Evolutionary conservation across 2,329 filamentous ascomycete genomes (phyloP).

Genomic region (Talaromyces sp.): DNA sequence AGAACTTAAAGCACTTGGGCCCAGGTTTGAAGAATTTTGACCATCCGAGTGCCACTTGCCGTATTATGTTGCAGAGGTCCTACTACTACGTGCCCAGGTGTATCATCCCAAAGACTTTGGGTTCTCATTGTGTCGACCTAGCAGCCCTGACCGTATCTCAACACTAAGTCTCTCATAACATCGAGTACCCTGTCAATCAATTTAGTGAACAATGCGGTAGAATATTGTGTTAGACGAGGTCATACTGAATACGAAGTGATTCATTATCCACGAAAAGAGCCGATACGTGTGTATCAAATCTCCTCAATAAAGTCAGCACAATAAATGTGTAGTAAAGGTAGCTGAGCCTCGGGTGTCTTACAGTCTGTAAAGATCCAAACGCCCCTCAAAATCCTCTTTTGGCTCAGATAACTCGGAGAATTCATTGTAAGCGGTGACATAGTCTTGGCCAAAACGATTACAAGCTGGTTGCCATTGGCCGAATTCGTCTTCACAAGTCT

Average conservation of each 20-base stretch:
- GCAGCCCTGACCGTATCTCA: slow-evolving; percentile 27
- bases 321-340: too few species aligned
- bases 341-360: slow-evolving; percentile 18
- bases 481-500: slow-evolving; percentile 30
- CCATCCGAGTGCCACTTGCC: too few species aligned
- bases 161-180: slow-evolving; percentile 28
- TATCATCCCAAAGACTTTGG: too few species aligned
- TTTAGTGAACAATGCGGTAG: background rate
- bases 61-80: too few species aligned
- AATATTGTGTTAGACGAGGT: too few species aligned
- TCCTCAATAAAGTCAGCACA: slow-evolving; percentile 25
- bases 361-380: slow-evolving; percentile 32
- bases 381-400: slow-evolving; percentile 30
- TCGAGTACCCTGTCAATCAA: slow-evolving; percentile 22
- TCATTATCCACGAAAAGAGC: slow-evolving; percentile 33
- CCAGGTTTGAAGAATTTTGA: too few species aligned
- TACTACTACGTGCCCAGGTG: too few species aligned
- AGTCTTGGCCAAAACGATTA: slow-evolving; percentile 31
- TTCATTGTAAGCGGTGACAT: slow-evolving; percentile 29
- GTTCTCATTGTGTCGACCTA: too few species aligned
- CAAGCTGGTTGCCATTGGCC: slow-evolving; percentile 31
- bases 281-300: slow-evolving; percentile 40
- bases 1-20: too few species aligned
- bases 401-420: slow-evolving; percentile 23
- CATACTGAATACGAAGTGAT: slow-evolving; percentile 33